phyloP scores from a whole-genome alignment of 2,329 filamentous ascomycete species.

The Phialocephala sp. region DNA sequence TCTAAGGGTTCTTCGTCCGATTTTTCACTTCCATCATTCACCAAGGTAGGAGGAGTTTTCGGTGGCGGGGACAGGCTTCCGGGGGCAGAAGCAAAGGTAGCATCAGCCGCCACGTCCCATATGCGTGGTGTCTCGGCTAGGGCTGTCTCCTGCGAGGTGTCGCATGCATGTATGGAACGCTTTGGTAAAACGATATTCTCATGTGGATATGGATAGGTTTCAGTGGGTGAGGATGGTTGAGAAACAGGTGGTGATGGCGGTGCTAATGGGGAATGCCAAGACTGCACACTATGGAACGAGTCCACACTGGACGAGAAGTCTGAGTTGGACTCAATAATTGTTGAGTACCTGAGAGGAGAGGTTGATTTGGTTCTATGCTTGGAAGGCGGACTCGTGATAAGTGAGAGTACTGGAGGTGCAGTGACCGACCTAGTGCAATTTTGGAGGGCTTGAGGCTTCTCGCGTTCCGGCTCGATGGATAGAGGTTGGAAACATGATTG shows the following conservation, averaged over 20 bases:
- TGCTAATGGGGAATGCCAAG: conserved; percentile 55
- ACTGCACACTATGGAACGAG: conserved; percentile 60
- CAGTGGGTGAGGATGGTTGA: conserved; percentile 46
- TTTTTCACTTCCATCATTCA: conserved; percentile 48
- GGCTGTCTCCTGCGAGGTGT: conserved; percentile 44
- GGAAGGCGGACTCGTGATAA: conserved; percentile 51
- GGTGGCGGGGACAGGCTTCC: conserved; percentile 38
- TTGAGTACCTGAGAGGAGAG: conserved; percentile 33
- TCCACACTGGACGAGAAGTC: conserved; percentile 55
- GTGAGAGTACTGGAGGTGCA: conserved; percentile 49
- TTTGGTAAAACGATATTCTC: conserved; percentile 48
- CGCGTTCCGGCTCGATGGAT: conserved; percentile 38
- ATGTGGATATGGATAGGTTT: conserved; percentile 48
- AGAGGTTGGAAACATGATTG: conserved; percentile 41
- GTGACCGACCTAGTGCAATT: conserved; percentile 46
- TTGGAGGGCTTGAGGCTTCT: conserved; percentile 40
- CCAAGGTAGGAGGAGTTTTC: conserved; percentile 52
- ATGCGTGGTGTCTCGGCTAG: conserved; percentile 33
- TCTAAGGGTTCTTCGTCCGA: conserved; percentile 45
- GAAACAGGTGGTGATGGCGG: conserved; percentile 54
- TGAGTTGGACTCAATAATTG: conserved; percentile 37
- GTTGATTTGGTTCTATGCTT: conserved; percentile 38
- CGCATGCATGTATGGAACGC: conserved; percentile 41
- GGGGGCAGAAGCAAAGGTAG: conserved; percentile 14
- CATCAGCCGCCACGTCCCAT: conserved; percentile 31